A percentile compares a stretch with the other conserved stretches of the same genome.
phyloP scores from a whole-genome alignment of 495 filamentous ascomycete genomes.

The Aspergillus carlsbadensis region DNA sequence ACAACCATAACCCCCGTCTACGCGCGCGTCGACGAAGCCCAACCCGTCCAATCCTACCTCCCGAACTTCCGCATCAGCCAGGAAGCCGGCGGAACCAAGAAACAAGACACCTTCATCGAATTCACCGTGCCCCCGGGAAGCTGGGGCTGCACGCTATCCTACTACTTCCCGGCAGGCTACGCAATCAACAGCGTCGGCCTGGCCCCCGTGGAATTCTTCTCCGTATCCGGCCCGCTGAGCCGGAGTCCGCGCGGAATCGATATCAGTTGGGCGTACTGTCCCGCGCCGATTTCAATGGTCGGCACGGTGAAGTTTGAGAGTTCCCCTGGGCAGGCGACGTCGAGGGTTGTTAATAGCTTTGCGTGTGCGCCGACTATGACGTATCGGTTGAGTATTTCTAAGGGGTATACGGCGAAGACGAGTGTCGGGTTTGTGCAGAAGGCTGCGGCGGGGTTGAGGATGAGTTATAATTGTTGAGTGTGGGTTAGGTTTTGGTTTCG shows the following conservation, averaged over 20 bases:
- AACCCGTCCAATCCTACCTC: slow-evolving; percentile 10
- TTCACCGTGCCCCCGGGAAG: slow-evolving; percentile 7
- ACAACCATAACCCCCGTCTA: slow-evolving; percentile 3
- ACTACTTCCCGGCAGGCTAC: slow-evolving; percentile 4
- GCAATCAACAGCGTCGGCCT: slow-evolving; percentile 1
- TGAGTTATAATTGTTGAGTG: slow-evolving; percentile 15
- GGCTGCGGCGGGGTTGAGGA: neutral
- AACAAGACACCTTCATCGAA: slow-evolving; percentile 10
- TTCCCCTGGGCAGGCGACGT: neutral
- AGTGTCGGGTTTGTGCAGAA: slow-evolving; percentile 9
- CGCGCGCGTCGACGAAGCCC: slow-evolving; percentile 12
- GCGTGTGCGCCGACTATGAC: slow-evolving; percentile 6
- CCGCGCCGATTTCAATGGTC: slow-evolving; percentile 9
- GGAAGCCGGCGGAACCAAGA: slow-evolving; percentile 4
- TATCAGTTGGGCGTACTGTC: slow-evolving; percentile 9
- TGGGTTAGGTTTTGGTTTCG: neutral
- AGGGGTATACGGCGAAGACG: neutral
- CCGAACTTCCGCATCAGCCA: slow-evolving; percentile 10
- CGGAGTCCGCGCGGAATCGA: slow-evolving; percentile 9
- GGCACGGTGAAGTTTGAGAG: slow-evolving; percentile 5
- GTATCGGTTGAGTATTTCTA: slow-evolving; percentile 9
- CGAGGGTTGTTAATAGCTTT: slow-evolving; percentile 11
- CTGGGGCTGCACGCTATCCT: slow-evolving; percentile 13
- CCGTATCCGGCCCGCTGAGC: slow-evolving; percentile 10
- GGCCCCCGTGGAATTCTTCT: slow-evolving; percentile 10